Conservation (phyloP, 2,329 filamentous ascomycete species). For the Zasmidium citrigriseum region DNA sequence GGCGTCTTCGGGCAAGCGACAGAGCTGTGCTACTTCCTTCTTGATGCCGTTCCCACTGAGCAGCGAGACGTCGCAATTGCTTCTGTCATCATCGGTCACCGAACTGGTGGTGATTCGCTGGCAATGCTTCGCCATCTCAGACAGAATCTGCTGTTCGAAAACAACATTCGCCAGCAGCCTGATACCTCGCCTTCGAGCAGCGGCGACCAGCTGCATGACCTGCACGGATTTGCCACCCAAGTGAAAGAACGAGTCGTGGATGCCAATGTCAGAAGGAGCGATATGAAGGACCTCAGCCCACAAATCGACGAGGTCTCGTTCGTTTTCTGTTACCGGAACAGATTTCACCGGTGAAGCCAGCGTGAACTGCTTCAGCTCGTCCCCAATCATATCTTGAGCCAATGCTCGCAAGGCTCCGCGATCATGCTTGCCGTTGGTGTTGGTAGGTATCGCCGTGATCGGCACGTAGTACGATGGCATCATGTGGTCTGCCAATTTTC, state of each 20-base stretch:
- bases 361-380: no score
- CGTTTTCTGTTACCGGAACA: background rate
- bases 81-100: no score
- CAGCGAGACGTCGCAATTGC: background rate
- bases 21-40: conserved; percentile 7
- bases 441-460: no score
- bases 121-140: background rate
- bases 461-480: no score
- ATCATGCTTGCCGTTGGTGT: background rate
- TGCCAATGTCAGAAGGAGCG: background rate
- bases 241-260: conserved; percentile 42
- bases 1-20: conserved; percentile 11
- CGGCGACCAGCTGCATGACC: conserved; percentile 47
- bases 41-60: no score
- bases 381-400: background rate
- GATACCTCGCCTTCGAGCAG: conserved; percentile 38
- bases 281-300: background rate
- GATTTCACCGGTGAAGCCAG: background rate
- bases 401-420: background rate
- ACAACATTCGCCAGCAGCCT: conserved; percentile 45
- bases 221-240: conserved; percentile 48
- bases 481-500: no score
- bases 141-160: conserved; percentile 33
- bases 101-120: background rate
- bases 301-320: background rate